phyloP scores from a whole-genome alignment of 371 early-diverging fungal species.

The Coemansia sp. region DNA sequence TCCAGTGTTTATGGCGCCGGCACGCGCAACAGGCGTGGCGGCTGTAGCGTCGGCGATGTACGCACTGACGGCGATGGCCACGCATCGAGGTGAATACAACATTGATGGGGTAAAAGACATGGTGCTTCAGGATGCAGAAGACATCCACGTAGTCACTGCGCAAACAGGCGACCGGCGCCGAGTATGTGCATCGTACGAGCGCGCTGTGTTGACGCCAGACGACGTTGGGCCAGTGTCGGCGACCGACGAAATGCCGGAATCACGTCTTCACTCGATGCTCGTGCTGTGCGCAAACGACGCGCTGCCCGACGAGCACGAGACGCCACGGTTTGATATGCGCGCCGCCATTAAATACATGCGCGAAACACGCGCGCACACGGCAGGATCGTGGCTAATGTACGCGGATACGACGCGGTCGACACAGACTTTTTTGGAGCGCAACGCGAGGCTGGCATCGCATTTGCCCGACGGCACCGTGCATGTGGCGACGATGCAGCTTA shows the following conservation, averaged over 20 bases:
- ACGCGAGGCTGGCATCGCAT: constrained; percentile 60
- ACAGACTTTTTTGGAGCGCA: constrained; percentile 88
- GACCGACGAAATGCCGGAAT: not conserved
- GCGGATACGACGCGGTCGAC: constrained; percentile 78
- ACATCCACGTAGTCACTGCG: constrained; percentile 36
- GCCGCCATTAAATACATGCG: constrained; percentile 48
- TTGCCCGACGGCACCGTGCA: constrained; percentile 77
- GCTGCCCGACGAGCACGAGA: constrained; percentile 39
- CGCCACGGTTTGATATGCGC: constrained; percentile 54
- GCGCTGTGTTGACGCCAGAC: constrained; percentile 15
- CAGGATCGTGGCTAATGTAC: constrained; percentile 77
- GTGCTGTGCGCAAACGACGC: constrained; percentile 44
- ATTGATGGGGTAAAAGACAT: constrained; percentile 11
- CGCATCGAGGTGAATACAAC: constrained; percentile 6
- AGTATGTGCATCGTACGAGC: constrained; percentile 28
- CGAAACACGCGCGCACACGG: constrained; percentile 45
- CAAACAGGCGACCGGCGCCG: constrained; percentile 18
- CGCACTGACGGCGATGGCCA: constrained; percentile 20
- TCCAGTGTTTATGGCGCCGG: constrained; percentile 59
- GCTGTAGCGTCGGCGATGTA: constrained; percentile 24
- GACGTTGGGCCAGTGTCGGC: not conserved
- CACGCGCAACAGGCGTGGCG: constrained; percentile 40
- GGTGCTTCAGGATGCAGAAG: constrained; percentile 34
- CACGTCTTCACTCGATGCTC: constrained; percentile 21
- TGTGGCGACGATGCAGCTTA: constrained; percentile 73